Evolutionary conservation across 148 eudicot species (phyloP).

Genomic region (Heliamphora exappendiculata): DNA sequence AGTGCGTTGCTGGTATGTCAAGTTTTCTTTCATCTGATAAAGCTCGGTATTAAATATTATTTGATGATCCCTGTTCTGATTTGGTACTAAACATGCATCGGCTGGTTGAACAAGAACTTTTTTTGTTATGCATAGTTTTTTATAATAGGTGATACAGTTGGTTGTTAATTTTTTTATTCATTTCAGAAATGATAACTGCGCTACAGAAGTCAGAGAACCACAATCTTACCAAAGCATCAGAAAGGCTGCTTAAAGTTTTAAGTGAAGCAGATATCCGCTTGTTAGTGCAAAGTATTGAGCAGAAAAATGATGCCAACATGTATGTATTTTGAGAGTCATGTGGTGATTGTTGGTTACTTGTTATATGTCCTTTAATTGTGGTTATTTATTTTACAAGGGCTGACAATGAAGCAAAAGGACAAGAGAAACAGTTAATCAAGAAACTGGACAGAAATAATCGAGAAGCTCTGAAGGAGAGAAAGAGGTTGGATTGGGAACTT

Average conservation of each 20-base stretch:
- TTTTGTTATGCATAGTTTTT: too few species aligned
- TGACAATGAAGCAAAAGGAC: conserved; percentile 46
- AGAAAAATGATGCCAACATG: conserved; percentile 62
- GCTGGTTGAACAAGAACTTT: background rate
- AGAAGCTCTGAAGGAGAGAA: conserved; percentile 70
- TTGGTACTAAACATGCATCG: background rate
- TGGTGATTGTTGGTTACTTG: background rate
- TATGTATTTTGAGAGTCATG: conserved; percentile 27
- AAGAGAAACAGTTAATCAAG: conserved; percentile 45
- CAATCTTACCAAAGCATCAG: conserved; percentile 53
- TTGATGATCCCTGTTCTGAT: too few species aligned
- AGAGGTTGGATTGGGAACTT: conserved; percentile 64
- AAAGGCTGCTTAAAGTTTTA: conserved; percentile 57
- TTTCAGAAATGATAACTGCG: conserved; percentile 54
- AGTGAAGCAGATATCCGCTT: conserved; percentile 75
- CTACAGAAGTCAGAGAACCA: conserved; percentile 42
- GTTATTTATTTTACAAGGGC: conserved; percentile 43
- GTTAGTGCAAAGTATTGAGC: conserved; percentile 42
- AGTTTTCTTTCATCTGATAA: too few species aligned
- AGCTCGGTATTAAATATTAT: too few species aligned
- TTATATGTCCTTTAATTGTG: background rate
- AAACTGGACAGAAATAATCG: conserved; percentile 72
- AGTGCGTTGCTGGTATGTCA: background rate
- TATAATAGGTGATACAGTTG: background rate
- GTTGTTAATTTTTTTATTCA: conserved; percentile 4